Evolutionary conservation across 179 eudicot genomes (phyloP), one percentile per base, ranked within the genome.

Genomic region (Patellifolia procumbens): DNA sequence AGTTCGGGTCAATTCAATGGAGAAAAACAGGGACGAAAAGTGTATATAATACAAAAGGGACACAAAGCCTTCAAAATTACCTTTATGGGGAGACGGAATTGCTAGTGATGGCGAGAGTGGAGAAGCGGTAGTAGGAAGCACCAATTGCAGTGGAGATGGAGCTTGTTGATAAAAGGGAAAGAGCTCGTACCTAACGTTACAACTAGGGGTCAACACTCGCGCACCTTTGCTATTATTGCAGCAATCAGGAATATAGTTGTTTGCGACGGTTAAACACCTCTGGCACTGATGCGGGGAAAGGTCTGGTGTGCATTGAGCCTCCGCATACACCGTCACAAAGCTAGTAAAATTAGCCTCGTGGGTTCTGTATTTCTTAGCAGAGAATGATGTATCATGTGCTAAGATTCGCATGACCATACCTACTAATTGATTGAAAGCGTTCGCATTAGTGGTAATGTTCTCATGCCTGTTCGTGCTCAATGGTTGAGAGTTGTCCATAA

Each of bases 261-360:
- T 56, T 3, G 81, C 84, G 8, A 28, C 12, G 7, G 67, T 31
- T 19, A 79, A 80, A 62, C 85, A 83, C 7, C 49, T 15, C 11
- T n/a, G 34, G 11, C 86, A 80, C 5, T 77, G 74, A 17, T 56
- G 28, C 12, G 29, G 49, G 0, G 83, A 77, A 59, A 83, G 73
- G 45, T 83, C 80, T 3, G 62, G 71, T 22, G 83, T 83, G 78
- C 85, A 83, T 75, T 79, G 78, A 24, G 51, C 83, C 60, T 72
- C 42, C 0, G 73, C 70, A 68, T 76, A 75, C 34, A 78, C 72
- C 1, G 28, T 58, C 48, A 15, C 12, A 9, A 24, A 34, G 34
- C 56, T 51, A 5, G 15, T 35, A 34, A 64, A 32, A 2, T 11
- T 2, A 0, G 46, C 51, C 13, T 17, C 42, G 5, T 9, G 75